These are phyloP conservation scores for Sonneratia alba DNA, from an alignment of 345 rosid species.

Conservation along the genomic window DNA sequence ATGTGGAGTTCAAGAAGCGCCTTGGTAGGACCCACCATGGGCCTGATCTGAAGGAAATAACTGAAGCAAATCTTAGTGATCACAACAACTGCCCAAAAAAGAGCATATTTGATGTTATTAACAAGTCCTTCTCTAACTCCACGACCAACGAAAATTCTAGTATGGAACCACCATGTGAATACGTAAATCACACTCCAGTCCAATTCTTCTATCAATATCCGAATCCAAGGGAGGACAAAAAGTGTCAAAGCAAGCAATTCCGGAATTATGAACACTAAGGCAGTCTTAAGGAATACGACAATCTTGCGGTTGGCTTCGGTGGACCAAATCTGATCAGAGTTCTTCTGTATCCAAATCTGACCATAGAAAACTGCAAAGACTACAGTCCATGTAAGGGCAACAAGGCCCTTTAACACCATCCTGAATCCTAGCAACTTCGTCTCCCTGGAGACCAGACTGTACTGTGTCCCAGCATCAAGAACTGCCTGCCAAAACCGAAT, in stretches of 20 bases:
- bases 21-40: constrained; percentile 61
- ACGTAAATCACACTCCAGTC: constrained; percentile 50
- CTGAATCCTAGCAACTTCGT: constrained; percentile 51
- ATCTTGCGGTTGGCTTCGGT: constrained; percentile 50
- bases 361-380: constrained; percentile 64
- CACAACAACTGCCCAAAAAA: constrained; percentile 63
- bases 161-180: constrained; percentile 87
- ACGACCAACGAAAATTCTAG: constrained; percentile 70
- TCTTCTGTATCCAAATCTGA: constrained; percentile 76
- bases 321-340: constrained; percentile 49
- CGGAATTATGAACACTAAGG: constrained; percentile 52
- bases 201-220: constrained; percentile 64
- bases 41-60: constrained; percentile 71
- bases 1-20: constrained; percentile 31
- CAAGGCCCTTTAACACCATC: constrained; percentile 63
- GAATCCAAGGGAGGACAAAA: constrained; percentile 73
- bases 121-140: constrained; percentile 84
- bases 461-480: constrained; percentile 84
- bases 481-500: constrained; percentile 62
- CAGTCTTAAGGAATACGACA: constrained; percentile 50
- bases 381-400: constrained; percentile 62
- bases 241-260: constrained; percentile 65
- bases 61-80: constrained; percentile 63
- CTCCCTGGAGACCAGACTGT: constrained; percentile 66
- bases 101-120: constrained; percentile 58